Evolutionary conservation across 306 rosid genomes (phyloP).

Genomic region (Cucumis cinereus): DNA sequence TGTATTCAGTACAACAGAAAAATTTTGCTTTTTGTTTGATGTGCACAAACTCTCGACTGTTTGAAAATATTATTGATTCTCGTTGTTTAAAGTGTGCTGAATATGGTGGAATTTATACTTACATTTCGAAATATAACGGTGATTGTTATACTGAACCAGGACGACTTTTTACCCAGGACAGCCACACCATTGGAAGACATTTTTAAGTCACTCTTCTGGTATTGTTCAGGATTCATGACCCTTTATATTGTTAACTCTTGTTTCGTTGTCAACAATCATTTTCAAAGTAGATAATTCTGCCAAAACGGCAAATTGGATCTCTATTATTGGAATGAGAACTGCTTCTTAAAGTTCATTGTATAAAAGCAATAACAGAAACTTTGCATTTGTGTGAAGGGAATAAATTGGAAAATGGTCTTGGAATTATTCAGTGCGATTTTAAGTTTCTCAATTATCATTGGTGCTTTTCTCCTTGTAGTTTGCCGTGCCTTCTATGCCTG

Average conservation of each 20-base stretch:
- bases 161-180: conserved; percentile 91
- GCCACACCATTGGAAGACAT: conserved; percentile 98
- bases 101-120: neutral
- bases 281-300: neutral
- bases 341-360: neutral
- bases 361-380: neutral
- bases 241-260: neutral
- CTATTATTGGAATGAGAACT: neutral
- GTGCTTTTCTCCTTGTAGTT: conserved; percentile 31
- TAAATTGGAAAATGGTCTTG: neutral
- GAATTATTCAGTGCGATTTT: neutral
- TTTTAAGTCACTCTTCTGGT: conserved; percentile 94
- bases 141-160: conserved; percentile 38
- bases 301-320: neutral
- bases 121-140: neutral
- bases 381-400: neutral
- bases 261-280: neutral
- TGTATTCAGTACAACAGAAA: neutral
- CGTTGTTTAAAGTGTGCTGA: neutral
- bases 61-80: neutral
- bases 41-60: neutral
- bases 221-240: conserved; percentile 15
- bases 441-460: neutral
- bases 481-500: conserved; percentile 77
- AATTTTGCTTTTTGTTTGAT: neutral